Evolutionary conservation across 1,284 basidiomycete genomes (phyloP), one percentile per base, ranked within the genome.

Genomic region (Puccinia triticina): DNA sequence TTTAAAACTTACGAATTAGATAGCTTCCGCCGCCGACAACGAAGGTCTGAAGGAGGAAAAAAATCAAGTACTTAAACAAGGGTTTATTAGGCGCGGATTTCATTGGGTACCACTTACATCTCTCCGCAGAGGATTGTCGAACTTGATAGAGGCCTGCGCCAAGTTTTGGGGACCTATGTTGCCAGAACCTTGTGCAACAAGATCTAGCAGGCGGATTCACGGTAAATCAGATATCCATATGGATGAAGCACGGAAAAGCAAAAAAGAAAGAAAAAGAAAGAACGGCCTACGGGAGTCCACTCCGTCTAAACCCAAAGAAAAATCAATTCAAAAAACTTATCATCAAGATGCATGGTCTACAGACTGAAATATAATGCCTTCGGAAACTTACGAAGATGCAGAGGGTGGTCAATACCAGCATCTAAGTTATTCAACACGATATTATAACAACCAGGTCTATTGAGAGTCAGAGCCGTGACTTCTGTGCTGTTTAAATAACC

Each of bases 391-490:
- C 86, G 86, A 16, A 87, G 83, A 82, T 87, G 87, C 79, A 85
- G 86, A 0, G 88, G 88, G 83, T 88, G 88, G 43, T 85, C 85
- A 16, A 87, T 83, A 34, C 83, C 83, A 0, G 55, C 77, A 73
- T 87, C 87, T 8, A 85, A 64, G 83, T 88, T 88, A 85, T 88
- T 88, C 83, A 88, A 84, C 46, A 86, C 69, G 29, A 81, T 81
- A 34, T 81, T 50, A 23, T 81, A 81, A 43, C 66, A 69, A 12
- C 78, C 78, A 46, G 37, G n/a, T 61, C 26, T 73, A 57, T 81
- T 69, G 37, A 81, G 78, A 43, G 78, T 81, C 11, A 81, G 59
- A 72, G 78, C 50, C n/a, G 78, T 72, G 14, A 72, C 78, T 55
- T 81, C 78, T 32, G 78, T 59, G 37, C 57, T 40, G 50, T 81